phyloP scores from a whole-genome alignment of 257 asterid genomes.

The Salvia hispanica region DNA sequence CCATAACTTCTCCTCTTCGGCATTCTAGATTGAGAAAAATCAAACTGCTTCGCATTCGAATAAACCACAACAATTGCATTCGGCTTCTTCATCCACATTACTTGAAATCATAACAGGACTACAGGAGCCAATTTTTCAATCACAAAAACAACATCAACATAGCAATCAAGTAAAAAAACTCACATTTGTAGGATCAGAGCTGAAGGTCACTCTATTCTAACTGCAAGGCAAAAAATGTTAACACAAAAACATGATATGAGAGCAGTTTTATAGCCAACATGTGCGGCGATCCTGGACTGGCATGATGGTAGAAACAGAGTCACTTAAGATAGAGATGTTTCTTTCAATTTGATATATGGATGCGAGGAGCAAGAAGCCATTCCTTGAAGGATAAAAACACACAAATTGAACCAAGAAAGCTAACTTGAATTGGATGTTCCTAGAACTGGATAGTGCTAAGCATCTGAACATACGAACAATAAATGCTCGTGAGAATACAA shows the following conservation, averaged over 20 bases:
- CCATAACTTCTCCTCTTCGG: too few relatives aligned
- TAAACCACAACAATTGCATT: too few relatives aligned
- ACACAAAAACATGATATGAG: neutral
- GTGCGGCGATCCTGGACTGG: neutral
- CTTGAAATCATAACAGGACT: too few relatives aligned
- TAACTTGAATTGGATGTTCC: neutral
- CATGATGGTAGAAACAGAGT: neutral
- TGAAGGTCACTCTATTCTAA: neutral
- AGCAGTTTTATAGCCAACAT: neutral
- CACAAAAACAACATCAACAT: neutral
- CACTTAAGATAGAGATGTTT: neutral
- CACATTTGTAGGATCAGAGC: neutral
- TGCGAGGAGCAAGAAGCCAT: too few relatives aligned
- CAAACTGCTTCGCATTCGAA: too few relatives aligned
- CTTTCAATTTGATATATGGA: neutral
- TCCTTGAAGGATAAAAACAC: neutral
- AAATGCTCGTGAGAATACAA: conserved; percentile 2
- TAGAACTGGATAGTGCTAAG: conserved; percentile 14
- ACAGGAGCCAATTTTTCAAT: too few relatives aligned
- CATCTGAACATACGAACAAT: conserved; percentile 10
- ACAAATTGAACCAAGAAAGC: neutral
- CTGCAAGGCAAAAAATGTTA: neutral
- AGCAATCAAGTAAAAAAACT: neutral
- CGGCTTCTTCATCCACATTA: too few relatives aligned
- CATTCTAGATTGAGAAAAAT: too few relatives aligned